phyloP scores from a whole-genome alignment of 2,329 filamentous ascomycete species.

The Elsinoe perseae region DNA sequence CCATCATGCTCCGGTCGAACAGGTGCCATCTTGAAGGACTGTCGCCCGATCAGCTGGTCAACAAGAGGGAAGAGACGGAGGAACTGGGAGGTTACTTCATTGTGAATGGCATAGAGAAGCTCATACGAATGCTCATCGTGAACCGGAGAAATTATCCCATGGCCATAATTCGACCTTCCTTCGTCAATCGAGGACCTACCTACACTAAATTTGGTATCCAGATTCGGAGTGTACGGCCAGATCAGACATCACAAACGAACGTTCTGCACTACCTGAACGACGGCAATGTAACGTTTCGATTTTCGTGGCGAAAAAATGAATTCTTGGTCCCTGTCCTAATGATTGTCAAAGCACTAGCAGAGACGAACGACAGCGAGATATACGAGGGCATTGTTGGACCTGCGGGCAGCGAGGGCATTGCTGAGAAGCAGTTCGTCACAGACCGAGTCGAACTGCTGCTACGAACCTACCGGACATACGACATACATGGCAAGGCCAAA shows the following conservation, averaged over 20 bases:
- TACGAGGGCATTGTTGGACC: slow-evolving; percentile 86
- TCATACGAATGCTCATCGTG: slow-evolving; percentile 85
- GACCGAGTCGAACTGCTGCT: slow-evolving; percentile 88
- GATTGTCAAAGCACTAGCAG: slow-evolving; percentile 87
- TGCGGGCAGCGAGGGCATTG: slow-evolving; percentile 64
- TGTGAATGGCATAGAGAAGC: slow-evolving; percentile 94
- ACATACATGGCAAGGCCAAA: slow-evolving; percentile 70
- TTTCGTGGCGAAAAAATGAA: slow-evolving; percentile 96
- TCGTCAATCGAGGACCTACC: slow-evolving; percentile 73
- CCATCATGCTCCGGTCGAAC: slow-evolving; percentile 89
- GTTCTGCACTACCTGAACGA: slow-evolving; percentile 92
- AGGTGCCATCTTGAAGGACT: slow-evolving; percentile 83
- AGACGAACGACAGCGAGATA: slow-evolving; percentile 94
- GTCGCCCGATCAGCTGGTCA: slow-evolving; percentile 72
- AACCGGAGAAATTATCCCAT: slow-evolving; percentile 90
- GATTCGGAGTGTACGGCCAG: slow-evolving; percentile 85
- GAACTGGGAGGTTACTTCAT: slow-evolving; percentile 96
- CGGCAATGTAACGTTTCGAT: slow-evolving; percentile 92
- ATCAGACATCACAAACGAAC: slow-evolving; percentile 96
- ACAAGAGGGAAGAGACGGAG: slow-evolving; percentile 88
- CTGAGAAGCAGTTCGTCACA: slow-evolving; percentile 82
- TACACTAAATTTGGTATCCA: slow-evolving; percentile 90
- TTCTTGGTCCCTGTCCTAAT: slow-evolving; percentile 95
- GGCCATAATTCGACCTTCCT: slow-evolving; percentile 86
- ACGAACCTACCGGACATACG: slow-evolving; percentile 87